Base-by-base conservation (phyloP, 1,139 yeast species). In the Candida mesenterica region DNA sequence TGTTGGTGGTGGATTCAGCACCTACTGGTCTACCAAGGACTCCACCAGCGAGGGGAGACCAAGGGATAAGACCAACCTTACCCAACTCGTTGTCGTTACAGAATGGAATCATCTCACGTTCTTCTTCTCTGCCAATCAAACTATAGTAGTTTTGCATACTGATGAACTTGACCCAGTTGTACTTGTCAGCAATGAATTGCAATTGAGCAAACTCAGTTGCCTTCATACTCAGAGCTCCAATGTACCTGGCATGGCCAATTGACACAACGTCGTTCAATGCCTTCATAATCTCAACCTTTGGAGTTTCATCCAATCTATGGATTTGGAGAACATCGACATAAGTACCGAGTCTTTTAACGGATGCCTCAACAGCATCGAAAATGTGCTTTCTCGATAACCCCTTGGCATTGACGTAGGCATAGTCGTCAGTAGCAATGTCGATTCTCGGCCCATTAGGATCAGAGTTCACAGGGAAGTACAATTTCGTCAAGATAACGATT, bases 131-230 rank as follows among this genome's bases (percentile, higher is more conserved):
- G 51, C 74, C 66, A 5, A 78, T 38, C 44, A 77, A 59, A 51
- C 75, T 77, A 54, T 76, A 75, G 51, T 62, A 73, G 46, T 73
- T 71, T 54, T 79, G 84, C 81, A 78, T 77, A 34, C 77, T 65
- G 41, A 77, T 62, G 45, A 78, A 79, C 52, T 75, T 76, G 43
- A 68, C 65, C 49, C 46, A 48, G 17, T 41, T 41, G 38, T 48
- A 24, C 33, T 43, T 40, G 3, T 46, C 50, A 7, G 53, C 53
- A 26, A 42, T 37, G 20, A 37, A 42, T 30, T 49, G 53, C 39
- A 49, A 42, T 29, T 45, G 45, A 14, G 46, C 48, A 31, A 49
- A 49, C 32, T 49, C 49, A 5, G 24, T 25, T 2, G 52, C 46
- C 31, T 40, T 43, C 53, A 49, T 49, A 12, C 51, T 32, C 13